These are phyloP conservation scores for Lachancea fermentati DNA, from an alignment of 805 yeast species.

Conservation along the genomic window DNA sequence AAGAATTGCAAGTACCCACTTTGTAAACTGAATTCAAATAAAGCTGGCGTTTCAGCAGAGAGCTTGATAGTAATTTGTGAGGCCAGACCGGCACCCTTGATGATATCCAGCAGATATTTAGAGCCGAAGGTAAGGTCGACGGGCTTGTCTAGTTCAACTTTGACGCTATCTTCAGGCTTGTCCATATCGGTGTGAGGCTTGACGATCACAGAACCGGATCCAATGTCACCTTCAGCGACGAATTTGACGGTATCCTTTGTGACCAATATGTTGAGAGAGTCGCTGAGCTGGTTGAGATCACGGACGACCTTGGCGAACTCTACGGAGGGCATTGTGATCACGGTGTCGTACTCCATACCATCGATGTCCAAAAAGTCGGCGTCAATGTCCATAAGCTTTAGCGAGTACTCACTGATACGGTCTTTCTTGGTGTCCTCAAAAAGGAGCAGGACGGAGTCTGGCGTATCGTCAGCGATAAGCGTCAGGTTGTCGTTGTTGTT, in stretches of 20 bases:
- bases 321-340: conserved; percentile 76
- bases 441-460: conserved; percentile 70
- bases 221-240: conserved; percentile 85
- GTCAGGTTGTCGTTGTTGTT: conserved; percentile 84
- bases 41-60: conserved; percentile 87
- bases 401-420: conserved; percentile 83
- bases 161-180: conserved; percentile 66
- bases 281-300: conserved; percentile 81
- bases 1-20: conserved; percentile 93
- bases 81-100: conserved; percentile 82
- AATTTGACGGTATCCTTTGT: conserved; percentile 91
- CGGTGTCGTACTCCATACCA: conserved; percentile 85
- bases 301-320: conserved; percentile 88
- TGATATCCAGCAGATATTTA: conserved; percentile 83
- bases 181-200: conserved; percentile 83
- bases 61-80: conserved; percentile 74
- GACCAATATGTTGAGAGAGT: conserved; percentile 77
- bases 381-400: conserved; percentile 94
- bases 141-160: conserved; percentile 76
- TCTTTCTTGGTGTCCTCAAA: conserved; percentile 92
- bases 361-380: conserved; percentile 91
- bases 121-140: conserved; percentile 88
- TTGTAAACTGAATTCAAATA: conserved; percentile 79
- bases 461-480: conserved; percentile 81
- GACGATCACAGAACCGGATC: conserved; percentile 78